Conservation (phyloP, 176 grass and related monocot genomes). For the Oryza glaberrima region DNA sequence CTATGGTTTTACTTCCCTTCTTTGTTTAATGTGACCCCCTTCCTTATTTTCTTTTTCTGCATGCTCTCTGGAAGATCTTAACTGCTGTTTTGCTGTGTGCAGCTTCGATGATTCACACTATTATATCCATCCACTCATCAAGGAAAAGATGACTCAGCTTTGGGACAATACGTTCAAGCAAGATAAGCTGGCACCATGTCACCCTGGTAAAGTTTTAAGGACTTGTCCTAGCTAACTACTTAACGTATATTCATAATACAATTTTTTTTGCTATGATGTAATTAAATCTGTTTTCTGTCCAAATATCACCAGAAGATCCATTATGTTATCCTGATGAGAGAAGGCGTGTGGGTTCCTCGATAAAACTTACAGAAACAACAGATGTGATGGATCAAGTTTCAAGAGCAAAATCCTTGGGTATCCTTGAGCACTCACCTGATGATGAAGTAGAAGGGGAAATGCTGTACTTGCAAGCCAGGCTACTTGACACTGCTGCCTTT, state of each 20-base stretch:
- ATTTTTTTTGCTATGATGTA: background rate
- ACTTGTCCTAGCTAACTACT: conserved; percentile 13
- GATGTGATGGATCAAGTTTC: conserved; percentile 53
- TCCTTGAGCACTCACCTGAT: conserved; percentile 79
- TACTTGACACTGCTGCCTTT: conserved; percentile 74
- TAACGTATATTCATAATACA: background rate
- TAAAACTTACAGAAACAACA: conserved; percentile 34
- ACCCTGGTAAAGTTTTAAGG: conserved; percentile 62
- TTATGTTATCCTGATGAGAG: conserved; percentile 34
- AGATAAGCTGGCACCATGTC: conserved; percentile 34
- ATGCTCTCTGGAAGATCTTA: conserved; percentile 28
- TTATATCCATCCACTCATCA: conserved; percentile 84
- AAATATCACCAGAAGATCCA: conserved; percentile 37
- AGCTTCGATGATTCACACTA: conserved; percentile 71
- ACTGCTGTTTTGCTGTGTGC: conserved; percentile 38
- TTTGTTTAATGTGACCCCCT: conserved; percentile 7
- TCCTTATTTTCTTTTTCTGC: background rate
- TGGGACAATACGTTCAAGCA: conserved; percentile 54
- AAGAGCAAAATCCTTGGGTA: conserved; percentile 55
- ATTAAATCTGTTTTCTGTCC: conserved; percentile 22
- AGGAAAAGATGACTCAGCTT: conserved; percentile 62
- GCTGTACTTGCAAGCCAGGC: conserved; percentile 84
- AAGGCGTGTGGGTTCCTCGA: conserved; percentile 13
- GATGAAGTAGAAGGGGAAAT: conserved; percentile 98
- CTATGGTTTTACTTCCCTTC: conserved; percentile 1